Evolutionary conservation across 2,329 filamentous ascomycete genomes (phyloP), one percentile per base, ranked within the genome.

Genomic region (Phoma sp.): DNA sequence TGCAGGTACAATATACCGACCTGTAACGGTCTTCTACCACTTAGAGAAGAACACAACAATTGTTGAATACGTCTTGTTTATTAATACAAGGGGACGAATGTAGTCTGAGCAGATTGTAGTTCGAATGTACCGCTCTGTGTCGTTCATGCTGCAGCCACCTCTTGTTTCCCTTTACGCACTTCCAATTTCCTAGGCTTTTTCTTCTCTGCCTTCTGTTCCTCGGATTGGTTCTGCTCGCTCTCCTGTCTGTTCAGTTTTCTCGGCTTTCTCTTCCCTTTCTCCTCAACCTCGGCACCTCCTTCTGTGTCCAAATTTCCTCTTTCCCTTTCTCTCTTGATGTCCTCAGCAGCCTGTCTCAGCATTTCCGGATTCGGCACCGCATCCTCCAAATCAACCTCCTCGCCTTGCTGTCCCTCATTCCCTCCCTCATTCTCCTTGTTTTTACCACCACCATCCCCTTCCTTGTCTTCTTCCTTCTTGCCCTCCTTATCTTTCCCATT

Each of bases 281-380:
- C 31, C 31, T 61, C 40, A 21, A 24, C 31, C 27, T 49, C 33
- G 37, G 9, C 41, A 43, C 44, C 46, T 57, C 59, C 38, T 55
- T 49, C 13, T 44, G 59, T 2, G 60, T 51, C 12, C 24, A 57
- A 3, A 7, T 24, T 43, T 19, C 62, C 55, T 43, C 61, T 63
- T 21, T 48, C 57, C n/a, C 62, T 40, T 36, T 65, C 65, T 35
- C 59, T 51, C 21, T 59, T 60, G 2, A 70, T 55, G 4, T 61
- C 52, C 46, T 67, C 63, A 4, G 70, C 70, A 13, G 62, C 69
- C 32, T 68, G 44, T 29, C 67, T 58, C 25, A 72, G 31, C 17
- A 61, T 43, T 19, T 63, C 52, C 1, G 70, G 70, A 46, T 73
- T 63, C 2, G 67, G 68, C 25, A 72, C 65, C 0, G 64, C 63